These are phyloP conservation scores for Dittrichia graveolens DNA, from an alignment of 129 eudicot species.

Conservation along the genomic window DNA sequence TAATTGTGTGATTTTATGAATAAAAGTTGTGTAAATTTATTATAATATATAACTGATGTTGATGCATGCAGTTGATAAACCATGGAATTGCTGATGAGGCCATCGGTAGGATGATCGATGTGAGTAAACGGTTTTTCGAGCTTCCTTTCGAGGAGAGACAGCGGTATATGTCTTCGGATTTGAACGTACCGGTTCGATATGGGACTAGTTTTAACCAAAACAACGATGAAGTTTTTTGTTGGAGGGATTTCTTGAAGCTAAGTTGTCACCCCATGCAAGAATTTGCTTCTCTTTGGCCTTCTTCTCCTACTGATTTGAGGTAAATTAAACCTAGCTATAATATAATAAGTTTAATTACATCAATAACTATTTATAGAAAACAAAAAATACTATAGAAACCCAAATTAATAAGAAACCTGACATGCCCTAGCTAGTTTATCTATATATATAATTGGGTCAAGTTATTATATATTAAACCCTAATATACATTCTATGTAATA, in stretches of 20 bases:
- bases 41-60: neutral
- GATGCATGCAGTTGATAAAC: slow-evolving; percentile 44
- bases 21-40: neutral
- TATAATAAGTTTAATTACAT: too few species aligned
- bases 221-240: slow-evolving; percentile 60
- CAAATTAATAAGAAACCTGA: too few species aligned
- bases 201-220: slow-evolving; percentile 72
- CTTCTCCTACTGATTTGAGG: slow-evolving; percentile 62
- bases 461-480: too few species aligned
- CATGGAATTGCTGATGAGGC: slow-evolving; percentile 46
- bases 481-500: too few species aligned
- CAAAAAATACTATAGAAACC: too few species aligned
- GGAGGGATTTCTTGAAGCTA: slow-evolving; percentile 72
- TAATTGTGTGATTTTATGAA: neutral
- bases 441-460: neutral
- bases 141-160: slow-evolving; percentile 56
- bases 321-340: slow-evolving; percentile 22
- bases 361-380: too few species aligned
- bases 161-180: slow-evolving; percentile 50
- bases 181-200: slow-evolving; percentile 49
- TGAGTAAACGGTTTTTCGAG: slow-evolving; percentile 57
- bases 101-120: slow-evolving; percentile 38
- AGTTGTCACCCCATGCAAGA: slow-evolving; percentile 46
- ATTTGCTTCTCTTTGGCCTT: slow-evolving; percentile 52
- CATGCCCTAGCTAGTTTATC: neutral